Base-by-base conservation (phyloP, 352 stramenopile species). In the Phytophthora constricta region DNA sequence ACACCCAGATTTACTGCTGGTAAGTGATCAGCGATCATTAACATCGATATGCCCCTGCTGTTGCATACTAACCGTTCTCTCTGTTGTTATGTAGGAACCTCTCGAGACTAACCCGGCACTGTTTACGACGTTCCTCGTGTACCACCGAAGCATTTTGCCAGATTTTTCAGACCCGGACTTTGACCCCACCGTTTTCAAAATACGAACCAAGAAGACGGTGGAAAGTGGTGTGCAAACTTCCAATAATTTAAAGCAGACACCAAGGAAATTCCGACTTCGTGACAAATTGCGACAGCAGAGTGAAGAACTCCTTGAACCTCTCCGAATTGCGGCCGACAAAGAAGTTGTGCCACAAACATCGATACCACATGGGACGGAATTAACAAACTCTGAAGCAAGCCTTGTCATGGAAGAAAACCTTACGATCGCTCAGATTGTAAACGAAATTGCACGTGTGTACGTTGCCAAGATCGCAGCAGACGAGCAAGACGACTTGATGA, bases 81-180 rank as follows among this genome's bases (percentile, higher is more conserved):
- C n/a, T n/a, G 42, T 63, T 53, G 3, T 37, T 46, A 23, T 61
- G 43, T 47, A 91, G 83, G 84, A 90, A 57, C 82, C 86, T 22
- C 60, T 93, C 1, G 86, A 93, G 53, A 58, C 77, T 2, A 92
- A 92, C 31, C 84, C 86, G 9, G 84, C 77, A 5, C 77, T 93
- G 5, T 86, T 93, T 31, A 87, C 84, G 3, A 87, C 78, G 25
- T 88, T 92, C 34, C 70, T 93, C 2, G 58, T 83, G 9, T 79
- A 80, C 22, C 83, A 93, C 60, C 77, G 82, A 33, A 77, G 77
- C 10, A 58, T 87, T 26, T 56, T 93, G 7, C 82, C 81, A 25
- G 80, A 92, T 41, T 72, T 92, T 39, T 80, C 79, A 2, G 79
- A 73, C 39, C 76, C 76, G n/a, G 69, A 65, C 26, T 87, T 91